These are phyloP conservation scores for Camellia oleifera DNA, from an alignment of 179 eudicot genomes.

Conservation along the genomic window DNA sequence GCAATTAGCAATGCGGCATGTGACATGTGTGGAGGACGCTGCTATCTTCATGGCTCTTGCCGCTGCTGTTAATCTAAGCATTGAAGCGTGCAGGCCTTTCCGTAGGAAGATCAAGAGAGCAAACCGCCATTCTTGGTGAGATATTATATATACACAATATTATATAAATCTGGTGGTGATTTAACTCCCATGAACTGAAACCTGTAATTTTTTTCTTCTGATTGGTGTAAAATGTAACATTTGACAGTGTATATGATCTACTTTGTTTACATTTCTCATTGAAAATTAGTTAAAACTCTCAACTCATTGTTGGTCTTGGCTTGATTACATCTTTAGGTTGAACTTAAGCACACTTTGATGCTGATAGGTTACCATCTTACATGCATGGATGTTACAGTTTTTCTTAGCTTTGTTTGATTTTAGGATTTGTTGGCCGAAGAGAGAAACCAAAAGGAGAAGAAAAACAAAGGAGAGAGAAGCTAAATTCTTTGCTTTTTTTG, in stretches of 20 bases:
- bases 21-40: slow-evolving; percentile 50
- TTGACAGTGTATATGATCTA: background rate
- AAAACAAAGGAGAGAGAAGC: too few species aligned
- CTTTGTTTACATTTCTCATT: background rate
- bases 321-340: too few species aligned
- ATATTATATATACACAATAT: background rate
- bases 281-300: background rate
- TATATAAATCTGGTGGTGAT: background rate
- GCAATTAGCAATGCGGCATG: slow-evolving; percentile 47
- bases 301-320: background rate
- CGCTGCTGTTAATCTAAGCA: slow-evolving; percentile 51
- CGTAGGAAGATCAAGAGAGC: slow-evolving; percentile 30
- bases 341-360: too few species aligned
- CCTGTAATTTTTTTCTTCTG: background rate
- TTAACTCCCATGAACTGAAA: background rate
- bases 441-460: too few species aligned
- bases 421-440: too few species aligned
- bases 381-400: too few species aligned
- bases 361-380: too few species aligned
- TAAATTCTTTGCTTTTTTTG: too few species aligned
- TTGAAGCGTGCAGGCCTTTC: slow-evolving; percentile 50
- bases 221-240: slow-evolving; percentile 4
- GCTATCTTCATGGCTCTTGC: slow-evolving; percentile 58
- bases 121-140: slow-evolving; percentile 42
- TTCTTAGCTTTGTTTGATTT: too few species aligned